Percentiles rank a stretch among this genome's conserved stretches.
These are phyloP conservation scores for Mortierella claussenii DNA, from an alignment of 192 early-diverging fungal species.

Conservation along the genomic window DNA sequence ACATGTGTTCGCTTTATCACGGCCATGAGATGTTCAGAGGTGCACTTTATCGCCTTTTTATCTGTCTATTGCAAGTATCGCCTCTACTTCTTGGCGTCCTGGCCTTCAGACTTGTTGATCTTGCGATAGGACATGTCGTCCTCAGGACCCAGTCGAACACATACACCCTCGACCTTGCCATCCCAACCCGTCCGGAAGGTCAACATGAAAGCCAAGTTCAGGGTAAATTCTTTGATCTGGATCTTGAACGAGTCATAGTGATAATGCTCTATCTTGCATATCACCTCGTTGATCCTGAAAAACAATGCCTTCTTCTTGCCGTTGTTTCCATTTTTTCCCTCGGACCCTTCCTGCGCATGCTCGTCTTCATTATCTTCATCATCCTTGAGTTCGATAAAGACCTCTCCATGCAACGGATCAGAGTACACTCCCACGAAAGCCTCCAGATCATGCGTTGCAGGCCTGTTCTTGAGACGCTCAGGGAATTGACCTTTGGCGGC, in stretches of 20 bases:
- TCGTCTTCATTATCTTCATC: not conserved
- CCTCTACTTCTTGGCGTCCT: no score
- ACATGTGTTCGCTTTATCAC: no score
- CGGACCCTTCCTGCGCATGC: not conserved
- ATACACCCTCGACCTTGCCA: constrained; percentile 1
- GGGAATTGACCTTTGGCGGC: not conserved
- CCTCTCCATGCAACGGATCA: constrained; percentile 3
- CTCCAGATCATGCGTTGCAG: not conserved
- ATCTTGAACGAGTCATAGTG: constrained; percentile 20
- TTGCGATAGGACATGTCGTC: no score
- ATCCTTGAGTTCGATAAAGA: constrained; percentile 5
- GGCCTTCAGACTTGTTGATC: no score
- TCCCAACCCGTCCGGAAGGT: not conserved
- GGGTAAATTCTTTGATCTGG: not conserved
- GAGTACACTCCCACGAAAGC: constrained; percentile 6
- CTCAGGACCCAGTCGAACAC: no score
- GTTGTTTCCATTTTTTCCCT: no score
- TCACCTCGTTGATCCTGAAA: not conserved
- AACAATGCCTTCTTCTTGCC: not conserved
- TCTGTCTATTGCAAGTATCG: no score
- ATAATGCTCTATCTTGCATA: constrained; percentile 16
- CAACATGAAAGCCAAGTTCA: not conserved
- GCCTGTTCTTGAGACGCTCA: constrained; percentile 1
- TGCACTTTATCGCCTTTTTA: no score
- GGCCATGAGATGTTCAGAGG: no score